phyloP scores from a whole-genome alignment of 139 green algal species.

The Helicosporidium sp. region DNA sequence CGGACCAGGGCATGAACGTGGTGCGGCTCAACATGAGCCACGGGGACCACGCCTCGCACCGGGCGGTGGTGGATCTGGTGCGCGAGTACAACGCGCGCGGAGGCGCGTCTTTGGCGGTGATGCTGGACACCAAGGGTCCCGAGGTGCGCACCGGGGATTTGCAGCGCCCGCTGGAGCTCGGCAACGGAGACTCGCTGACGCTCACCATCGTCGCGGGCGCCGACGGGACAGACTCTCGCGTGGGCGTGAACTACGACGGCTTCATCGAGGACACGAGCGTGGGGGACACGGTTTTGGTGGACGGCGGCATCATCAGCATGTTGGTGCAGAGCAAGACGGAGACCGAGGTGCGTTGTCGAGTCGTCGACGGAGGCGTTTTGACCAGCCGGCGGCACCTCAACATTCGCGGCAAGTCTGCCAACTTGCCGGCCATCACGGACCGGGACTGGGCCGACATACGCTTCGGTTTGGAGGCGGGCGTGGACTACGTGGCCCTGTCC shows the following conservation, averaged over 20 bases:
- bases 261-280: slow-evolving; percentile 51
- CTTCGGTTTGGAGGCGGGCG: slow-evolving; percentile 37
- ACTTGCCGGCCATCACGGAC: slow-evolving; percentile 60
- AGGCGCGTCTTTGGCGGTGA: slow-evolving; percentile 34
- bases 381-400: slow-evolving; percentile 53
- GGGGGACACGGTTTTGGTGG: slow-evolving; percentile 57
- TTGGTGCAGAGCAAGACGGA: slow-evolving; percentile 31
- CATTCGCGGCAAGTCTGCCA: slow-evolving; percentile 59
- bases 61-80: slow-evolving; percentile 49
- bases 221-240: slow-evolving; percentile 26
- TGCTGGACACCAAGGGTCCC: slow-evolving; percentile 69
- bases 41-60: slow-evolving; percentile 50
- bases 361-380: slow-evolving; percentile 52
- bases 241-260: slow-evolving; percentile 61
- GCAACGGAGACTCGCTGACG: slow-evolving; percentile 25
- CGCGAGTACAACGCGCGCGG: slow-evolving; percentile 49
- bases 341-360: slow-evolving; percentile 34
- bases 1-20: slow-evolving; percentile 53
- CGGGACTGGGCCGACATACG: slow-evolving; percentile 61
- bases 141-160: slow-evolving; percentile 59
- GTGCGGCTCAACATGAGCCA: slow-evolving; percentile 64
- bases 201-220: slow-evolving; percentile 52
- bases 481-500: slow-evolving; percentile 63
- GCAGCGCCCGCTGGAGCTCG: slow-evolving; percentile 41
- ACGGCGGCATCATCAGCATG: slow-evolving; percentile 51